A percentile compares a stretch with the other conserved stretches of the same genome.
Conservation (phyloP, 768 basidiomycete genomes). For the Galerina sulciceps region DNA sequence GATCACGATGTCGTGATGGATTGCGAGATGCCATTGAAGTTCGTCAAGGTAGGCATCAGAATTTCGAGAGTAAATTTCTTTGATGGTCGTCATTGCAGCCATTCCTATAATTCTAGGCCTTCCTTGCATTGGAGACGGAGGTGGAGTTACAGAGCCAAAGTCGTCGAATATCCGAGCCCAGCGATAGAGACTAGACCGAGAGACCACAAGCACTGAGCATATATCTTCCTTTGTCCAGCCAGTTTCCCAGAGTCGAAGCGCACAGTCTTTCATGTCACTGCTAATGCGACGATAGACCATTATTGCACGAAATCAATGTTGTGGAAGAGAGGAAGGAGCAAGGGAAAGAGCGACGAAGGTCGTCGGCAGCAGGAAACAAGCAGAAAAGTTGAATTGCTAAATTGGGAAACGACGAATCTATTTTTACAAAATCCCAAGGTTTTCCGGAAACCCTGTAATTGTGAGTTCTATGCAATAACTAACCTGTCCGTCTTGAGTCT, state of each 20-base stretch:
- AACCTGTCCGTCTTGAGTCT: too few relatives aligned
- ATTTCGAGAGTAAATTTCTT: conserved; percentile 18
- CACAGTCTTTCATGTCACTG: conserved; percentile 28
- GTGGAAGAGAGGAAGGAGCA: too few relatives aligned
- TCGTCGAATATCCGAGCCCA: conserved; percentile 30
- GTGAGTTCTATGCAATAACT: too few relatives aligned
- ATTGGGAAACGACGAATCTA: too few relatives aligned
- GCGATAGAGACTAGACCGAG: conserved; percentile 25
- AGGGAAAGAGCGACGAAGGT: too few relatives aligned
- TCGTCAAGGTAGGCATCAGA: conserved; percentile 25
- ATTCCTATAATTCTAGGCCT: conserved; percentile 18
- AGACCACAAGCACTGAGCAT: conserved; percentile 24
- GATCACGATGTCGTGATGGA: conserved; percentile 27
- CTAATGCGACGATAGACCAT: conserved; percentile 17
- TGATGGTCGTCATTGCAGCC: conserved; percentile 21
- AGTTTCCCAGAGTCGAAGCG: conserved; percentile 23
- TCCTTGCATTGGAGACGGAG: conserved; percentile 22
- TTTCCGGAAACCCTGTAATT: too few relatives aligned
- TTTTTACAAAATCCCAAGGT: too few relatives aligned
- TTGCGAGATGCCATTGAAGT: conserved; percentile 22
- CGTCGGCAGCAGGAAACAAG: too few relatives aligned
- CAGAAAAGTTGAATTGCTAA: too few relatives aligned
- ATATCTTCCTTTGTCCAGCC: conserved; percentile 27
- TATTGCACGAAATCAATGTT: too few relatives aligned
- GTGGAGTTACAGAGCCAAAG: conserved; percentile 14